A percentile compares a stretch with the other conserved stretches of the same genome.
These are phyloP conservation scores for Acanthamoeba divionensis DNA, from an alignment of 208 protist genomes.

Conservation along the genomic window DNA sequence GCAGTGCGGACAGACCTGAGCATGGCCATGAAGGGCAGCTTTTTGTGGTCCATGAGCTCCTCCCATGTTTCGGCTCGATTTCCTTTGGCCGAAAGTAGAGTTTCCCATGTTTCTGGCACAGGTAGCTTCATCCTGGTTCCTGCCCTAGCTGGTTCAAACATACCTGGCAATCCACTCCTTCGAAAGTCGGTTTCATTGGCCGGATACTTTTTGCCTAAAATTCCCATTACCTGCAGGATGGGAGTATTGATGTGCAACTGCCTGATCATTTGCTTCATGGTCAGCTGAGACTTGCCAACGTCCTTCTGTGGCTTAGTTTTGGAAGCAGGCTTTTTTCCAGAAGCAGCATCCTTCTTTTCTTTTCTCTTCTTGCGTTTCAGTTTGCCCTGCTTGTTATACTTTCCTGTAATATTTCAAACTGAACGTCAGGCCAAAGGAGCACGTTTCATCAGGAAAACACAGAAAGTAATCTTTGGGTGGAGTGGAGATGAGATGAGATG, in stretches of 20 bases:
- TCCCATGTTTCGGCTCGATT: conserved; percentile 90
- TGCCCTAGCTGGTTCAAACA: conserved; percentile 81
- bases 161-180: conserved; percentile 61
- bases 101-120: conserved; percentile 91
- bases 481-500: no score
- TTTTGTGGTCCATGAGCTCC: conserved; percentile 81
- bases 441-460: no score
- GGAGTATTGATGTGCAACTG: conserved; percentile 82
- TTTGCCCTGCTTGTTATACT: conserved; percentile 25
- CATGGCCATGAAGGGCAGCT: conserved; percentile 93
- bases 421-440: no score
- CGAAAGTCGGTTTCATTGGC: conserved; percentile 80
- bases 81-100: conserved; percentile 81
- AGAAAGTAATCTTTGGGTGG: no score
- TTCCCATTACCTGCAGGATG: conserved; percentile 85
- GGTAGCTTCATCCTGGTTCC: conserved; percentile 91
- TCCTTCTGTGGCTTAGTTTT: background rate
- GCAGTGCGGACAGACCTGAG: conserved; percentile 71
- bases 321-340: background rate
- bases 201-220: conserved; percentile 93
- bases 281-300: conserved; percentile 47
- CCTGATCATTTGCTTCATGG: conserved; percentile 76
- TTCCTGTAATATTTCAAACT: background rate
- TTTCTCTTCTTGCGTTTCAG: conserved; percentile 3
- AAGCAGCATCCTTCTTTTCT: background rate